Base-by-base conservation (phyloP, 1,284 basidiomycete genomes). In the Ceratobasidium sp. region DNA sequence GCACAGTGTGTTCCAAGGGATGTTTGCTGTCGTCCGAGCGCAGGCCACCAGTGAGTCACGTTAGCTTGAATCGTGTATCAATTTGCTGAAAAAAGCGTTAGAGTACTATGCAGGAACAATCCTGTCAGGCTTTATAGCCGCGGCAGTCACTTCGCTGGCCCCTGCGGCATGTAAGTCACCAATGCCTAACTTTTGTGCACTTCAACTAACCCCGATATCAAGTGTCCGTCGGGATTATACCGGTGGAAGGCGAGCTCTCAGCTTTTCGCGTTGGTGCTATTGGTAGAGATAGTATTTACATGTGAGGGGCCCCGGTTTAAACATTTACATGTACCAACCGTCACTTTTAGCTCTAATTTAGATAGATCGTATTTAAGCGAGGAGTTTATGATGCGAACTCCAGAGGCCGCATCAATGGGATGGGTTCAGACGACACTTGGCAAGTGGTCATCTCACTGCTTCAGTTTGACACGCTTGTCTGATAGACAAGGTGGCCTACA, bases 361-460 rank as follows among this genome's bases (percentile, higher is more conserved):
- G 21, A 44, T 14, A 13, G 9, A 9, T 38, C 35, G 4, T 28
- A 47, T 18, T n/a, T 18, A 9, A 71, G 59, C 18, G 11, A 8
- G 9, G 30, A 13, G 1, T 59, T 71, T 16, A 9, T 4, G 13
- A 8, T n/a, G 9, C 58, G 55, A 35, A 43, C 67, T 35, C 44
- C 55, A 4, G 55, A 71, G 21, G 67, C 67, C 18, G 67, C 67
- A 8, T 71, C 67, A 7, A 59, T 71, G 55, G 67, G 55, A 0
- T 71, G 67, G 67, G 67, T 71, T 59, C 67, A 71, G 28, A 43
- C 44, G 0, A 57, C 55, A 18, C 67, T 71, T 1, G 67, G 67
- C 38, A 23, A 59, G 57, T 11, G 4, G 11, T 11, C 35, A 38
- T 4, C 11, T 5, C n/a, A n/a, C 6, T 4, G 6, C 11, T 38